Conservation (phyloP, 2,329 filamentous ascomycete genomes). For the Alternaria gaisen region DNA sequence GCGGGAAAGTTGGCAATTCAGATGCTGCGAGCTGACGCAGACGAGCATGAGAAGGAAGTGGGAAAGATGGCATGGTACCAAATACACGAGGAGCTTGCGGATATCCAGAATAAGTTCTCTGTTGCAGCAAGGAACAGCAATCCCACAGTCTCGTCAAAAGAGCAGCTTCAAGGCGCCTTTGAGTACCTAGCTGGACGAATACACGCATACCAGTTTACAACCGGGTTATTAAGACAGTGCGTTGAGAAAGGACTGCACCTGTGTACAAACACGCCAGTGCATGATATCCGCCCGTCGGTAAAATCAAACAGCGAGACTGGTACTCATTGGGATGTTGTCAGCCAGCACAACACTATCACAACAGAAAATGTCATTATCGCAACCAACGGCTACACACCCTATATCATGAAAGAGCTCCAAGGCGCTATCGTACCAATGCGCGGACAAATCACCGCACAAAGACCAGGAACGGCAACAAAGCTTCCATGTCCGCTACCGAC, state of each 20-base stretch:
- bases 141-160: slow-evolving; percentile 18
- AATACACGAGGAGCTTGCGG: slow-evolving; percentile 26
- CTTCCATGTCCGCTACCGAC: slow-evolving; percentile 54
- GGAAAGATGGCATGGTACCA: slow-evolving; percentile 43
- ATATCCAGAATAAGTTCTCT: slow-evolving; percentile 28
- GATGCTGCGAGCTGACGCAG: slow-evolving; percentile 30
- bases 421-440: slow-evolving; percentile 54
- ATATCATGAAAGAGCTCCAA: slow-evolving; percentile 43
- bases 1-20: slow-evolving; percentile 37
- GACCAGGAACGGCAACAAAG: slow-evolving; percentile 48
- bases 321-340: slow-evolving; percentile 31
- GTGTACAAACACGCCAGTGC: slow-evolving; percentile 42
- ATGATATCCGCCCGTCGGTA: slow-evolving; percentile 21
- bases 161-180: slow-evolving; percentile 40
- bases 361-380: slow-evolving; percentile 39
- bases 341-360: slow-evolving; percentile 26
- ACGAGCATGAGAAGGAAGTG: slow-evolving; percentile 32
- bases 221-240: slow-evolving; percentile 35
- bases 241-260: slow-evolving; percentile 39
- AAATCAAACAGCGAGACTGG: neutral
- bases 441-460: slow-evolving; percentile 52
- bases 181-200: slow-evolving; percentile 45
- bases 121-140: slow-evolving; percentile 31
- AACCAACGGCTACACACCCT: slow-evolving; percentile 49
- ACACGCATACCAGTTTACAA: slow-evolving; percentile 45